Conservation (phyloP, 176 grass and related monocot species). For the Zizania latifolia region DNA sequence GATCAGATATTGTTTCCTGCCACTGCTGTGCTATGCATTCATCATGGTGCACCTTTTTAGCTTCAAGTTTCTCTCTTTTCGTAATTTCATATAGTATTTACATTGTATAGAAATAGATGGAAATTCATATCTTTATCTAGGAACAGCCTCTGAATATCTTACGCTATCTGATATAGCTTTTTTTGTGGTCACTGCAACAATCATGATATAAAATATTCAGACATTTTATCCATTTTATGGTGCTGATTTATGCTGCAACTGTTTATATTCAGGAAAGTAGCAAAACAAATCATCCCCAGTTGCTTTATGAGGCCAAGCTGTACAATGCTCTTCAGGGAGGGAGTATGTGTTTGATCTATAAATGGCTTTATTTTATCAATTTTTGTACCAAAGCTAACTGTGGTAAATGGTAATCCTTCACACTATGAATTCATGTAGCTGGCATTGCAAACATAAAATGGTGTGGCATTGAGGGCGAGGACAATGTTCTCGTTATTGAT, state of each 20-base stretch:
- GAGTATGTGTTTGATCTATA: constrained; percentile 38
- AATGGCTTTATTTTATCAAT: neutral
- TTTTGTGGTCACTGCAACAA: neutral
- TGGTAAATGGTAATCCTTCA: constrained; percentile 14
- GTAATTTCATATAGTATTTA: neutral
- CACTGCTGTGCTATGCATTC: neutral
- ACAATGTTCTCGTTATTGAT: constrained; percentile 86
- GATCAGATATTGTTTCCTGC: neutral
- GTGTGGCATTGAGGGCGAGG: constrained; percentile 65
- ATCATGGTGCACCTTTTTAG: neutral
- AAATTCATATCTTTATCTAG: neutral
- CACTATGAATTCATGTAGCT: constrained; percentile 43
- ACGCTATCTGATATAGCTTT: neutral
- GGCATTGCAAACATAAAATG: constrained; percentile 82
- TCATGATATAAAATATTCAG: neutral
- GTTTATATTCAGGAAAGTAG: constrained; percentile 55
- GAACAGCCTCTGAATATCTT: neutral
- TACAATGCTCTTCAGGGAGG: constrained; percentile 76
- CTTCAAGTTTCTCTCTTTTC: neutral
- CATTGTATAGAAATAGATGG: neutral
- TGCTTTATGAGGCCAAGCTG: constrained; percentile 81
- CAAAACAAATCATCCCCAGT: constrained; percentile 75
- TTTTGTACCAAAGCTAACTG: neutral
- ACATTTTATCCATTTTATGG: neutral
- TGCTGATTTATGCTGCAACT: constrained; percentile 20